phyloP scores from a whole-genome alignment of 2,329 filamentous ascomycete genomes.

The Exophiala calicioides region DNA sequence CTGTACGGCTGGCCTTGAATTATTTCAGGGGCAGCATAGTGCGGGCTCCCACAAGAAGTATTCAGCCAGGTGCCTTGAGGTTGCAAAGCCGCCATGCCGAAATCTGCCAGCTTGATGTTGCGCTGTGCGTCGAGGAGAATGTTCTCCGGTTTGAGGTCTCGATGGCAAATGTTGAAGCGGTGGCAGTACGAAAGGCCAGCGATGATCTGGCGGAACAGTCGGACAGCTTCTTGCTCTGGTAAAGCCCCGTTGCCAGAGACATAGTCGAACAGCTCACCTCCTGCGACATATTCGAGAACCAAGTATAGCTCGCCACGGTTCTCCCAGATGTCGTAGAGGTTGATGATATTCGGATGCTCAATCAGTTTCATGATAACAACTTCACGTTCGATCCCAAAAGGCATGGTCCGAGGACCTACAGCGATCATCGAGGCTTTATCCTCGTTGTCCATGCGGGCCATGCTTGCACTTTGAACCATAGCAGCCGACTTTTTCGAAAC shows the following conservation, averaged over 20 bases:
- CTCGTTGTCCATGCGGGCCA: constrained; percentile 77
- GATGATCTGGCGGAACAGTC: constrained; percentile 89
- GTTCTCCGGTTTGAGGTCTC: constrained; percentile 95
- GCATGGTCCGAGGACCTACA: constrained; percentile 69
- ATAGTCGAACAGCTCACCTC: constrained; percentile 82
- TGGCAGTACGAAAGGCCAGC: constrained; percentile 91
- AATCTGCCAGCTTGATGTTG: constrained; percentile 91
- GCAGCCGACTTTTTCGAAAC: constrained; percentile 80
- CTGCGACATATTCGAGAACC: constrained; percentile 87
- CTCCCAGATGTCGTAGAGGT: constrained; percentile 96
- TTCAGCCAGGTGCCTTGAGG: constrained; percentile 74
- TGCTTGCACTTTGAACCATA: constrained; percentile 79
- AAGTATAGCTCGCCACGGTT: constrained; percentile 95
- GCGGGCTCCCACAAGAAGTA: constrained; percentile 92
- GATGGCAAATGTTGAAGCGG: constrained; percentile 90
- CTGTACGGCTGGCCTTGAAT: constrained; percentile 75
- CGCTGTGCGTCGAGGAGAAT: constrained; percentile 77
- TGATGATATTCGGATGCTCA: constrained; percentile 91
- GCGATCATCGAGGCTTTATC: constrained; percentile 58
- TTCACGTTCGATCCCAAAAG: constrained; percentile 87
- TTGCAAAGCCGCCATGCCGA: constrained; percentile 95
- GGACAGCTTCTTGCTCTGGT: constrained; percentile 75
- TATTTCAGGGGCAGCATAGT: constrained; percentile 93
- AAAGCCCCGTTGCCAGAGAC: constrained; percentile 74
- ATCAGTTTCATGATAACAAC: constrained; percentile 97